Conservation (phyloP, 1,139 yeast species). For the Blastobotrys petasosporus region DNA sequence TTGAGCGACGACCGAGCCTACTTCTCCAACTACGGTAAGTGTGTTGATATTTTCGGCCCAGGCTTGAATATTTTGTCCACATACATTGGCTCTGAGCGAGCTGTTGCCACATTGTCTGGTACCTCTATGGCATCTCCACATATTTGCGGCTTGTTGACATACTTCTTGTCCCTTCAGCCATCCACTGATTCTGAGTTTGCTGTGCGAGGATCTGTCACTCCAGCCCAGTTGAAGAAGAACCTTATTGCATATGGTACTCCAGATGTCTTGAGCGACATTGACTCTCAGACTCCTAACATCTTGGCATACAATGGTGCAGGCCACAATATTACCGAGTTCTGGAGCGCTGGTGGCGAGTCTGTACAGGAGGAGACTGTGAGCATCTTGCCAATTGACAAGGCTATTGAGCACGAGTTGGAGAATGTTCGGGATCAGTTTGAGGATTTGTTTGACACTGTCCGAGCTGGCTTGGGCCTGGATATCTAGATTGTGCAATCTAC, state of each 20-base stretch:
- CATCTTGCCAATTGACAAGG: slow-evolving; percentile 24
- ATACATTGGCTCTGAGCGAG: slow-evolving; percentile 77
- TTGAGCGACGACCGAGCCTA: slow-evolving; percentile 47
- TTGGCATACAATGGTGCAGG: slow-evolving; percentile 95
- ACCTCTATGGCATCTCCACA: slow-evolving; percentile 99
- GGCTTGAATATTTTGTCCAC: slow-evolving; percentile 48
- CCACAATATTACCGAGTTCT: slow-evolving; percentile 65
- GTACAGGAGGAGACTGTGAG: slow-evolving; percentile 17
- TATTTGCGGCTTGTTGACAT: slow-evolving; percentile 77
- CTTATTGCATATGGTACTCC: slow-evolving; percentile 74
- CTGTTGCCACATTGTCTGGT: slow-evolving; percentile 90
- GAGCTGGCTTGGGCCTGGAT: slow-evolving; percentile 21
- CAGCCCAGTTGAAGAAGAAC: slow-evolving; percentile 84
- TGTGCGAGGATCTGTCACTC: slow-evolving; percentile 57
- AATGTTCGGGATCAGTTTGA: slow-evolving; percentile 21
- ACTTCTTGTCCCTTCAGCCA: slow-evolving; percentile 89
- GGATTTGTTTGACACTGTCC: slow-evolving; percentile 21
- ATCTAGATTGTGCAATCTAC: slow-evolving; percentile 10
- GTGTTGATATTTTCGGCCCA: slow-evolving; percentile 61
- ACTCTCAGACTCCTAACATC: slow-evolving; percentile 79
- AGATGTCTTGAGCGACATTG: slow-evolving; percentile 61
- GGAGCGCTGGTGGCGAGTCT: slow-evolving; percentile 35
- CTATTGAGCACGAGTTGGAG: slow-evolving; percentile 22
- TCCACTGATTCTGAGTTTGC: slow-evolving; percentile 68
- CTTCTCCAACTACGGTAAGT: slow-evolving; percentile 60